Percentiles rank a stretch among this genome's conserved stretches.
Evolutionary conservation across 345 rosid genomes (phyloP).

Genomic region (Acer campestre): DNA sequence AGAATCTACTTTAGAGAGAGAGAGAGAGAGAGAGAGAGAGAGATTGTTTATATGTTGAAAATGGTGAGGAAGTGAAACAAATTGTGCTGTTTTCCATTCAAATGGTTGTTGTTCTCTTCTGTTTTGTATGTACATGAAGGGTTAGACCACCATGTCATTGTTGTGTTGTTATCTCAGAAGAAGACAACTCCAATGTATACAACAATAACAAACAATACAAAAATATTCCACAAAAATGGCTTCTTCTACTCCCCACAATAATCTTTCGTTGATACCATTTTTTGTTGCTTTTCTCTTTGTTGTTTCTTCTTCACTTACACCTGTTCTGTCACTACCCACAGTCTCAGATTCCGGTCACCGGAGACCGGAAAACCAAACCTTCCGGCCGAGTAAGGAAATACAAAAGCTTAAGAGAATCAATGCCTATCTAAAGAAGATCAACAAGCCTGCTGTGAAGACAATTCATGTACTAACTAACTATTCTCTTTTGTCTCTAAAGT

Average conservation of each 20-base stretch:
- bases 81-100: constrained; percentile 1
- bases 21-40: constrained; percentile 12
- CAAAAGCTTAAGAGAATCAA: constrained; percentile 53
- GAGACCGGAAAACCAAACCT: constrained; percentile 45
- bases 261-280: constrained; percentile 39
- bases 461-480: constrained; percentile 50
- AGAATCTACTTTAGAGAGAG: background rate
- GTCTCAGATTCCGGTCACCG: constrained; percentile 46
- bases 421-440: constrained; percentile 66
- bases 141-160: constrained; percentile 15
- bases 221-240: constrained; percentile 60
- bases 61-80: constrained; percentile 37
- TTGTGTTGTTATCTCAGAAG: constrained; percentile 26
- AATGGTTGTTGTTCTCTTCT: constrained; percentile 24
- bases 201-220: constrained; percentile 35
- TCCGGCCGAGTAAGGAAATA: constrained; percentile 47
- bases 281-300: constrained; percentile 52
- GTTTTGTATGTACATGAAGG: constrained; percentile 50
- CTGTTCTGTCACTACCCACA: constrained; percentile 39
- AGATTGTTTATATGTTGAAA: constrained; percentile 32
- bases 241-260: constrained; percentile 36
- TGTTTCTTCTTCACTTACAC: constrained; percentile 33
- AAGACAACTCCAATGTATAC: constrained; percentile 61
- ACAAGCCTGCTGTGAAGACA: constrained; percentile 88
- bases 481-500: constrained; percentile 3